Conservation (phyloP, 2,329 filamentous ascomycete genomes). For the Xylariales sp. region DNA sequence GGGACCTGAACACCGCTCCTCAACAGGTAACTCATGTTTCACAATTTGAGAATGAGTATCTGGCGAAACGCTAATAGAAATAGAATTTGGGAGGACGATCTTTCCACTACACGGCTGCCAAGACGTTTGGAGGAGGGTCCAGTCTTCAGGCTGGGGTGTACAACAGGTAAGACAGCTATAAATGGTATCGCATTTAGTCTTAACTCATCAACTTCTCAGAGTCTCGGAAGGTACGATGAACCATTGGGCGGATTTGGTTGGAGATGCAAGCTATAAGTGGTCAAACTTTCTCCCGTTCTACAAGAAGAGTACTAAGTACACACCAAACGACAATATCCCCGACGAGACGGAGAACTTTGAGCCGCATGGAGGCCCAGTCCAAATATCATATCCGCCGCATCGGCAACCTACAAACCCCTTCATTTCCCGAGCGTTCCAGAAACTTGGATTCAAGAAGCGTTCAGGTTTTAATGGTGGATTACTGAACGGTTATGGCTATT, state of each 20-base stretch:
- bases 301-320: slow-evolving; percentile 1
- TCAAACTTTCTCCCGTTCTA: slow-evolving; percentile 1
- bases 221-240: background rate
- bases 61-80: background rate
- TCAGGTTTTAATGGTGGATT: slow-evolving; percentile 36
- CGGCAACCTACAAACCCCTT: slow-evolving; percentile 33
- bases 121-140: slow-evolving; percentile 24
- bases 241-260: slow-evolving; percentile 4
- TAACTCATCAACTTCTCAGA: slow-evolving; percentile 17
- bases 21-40: slow-evolving; percentile 12
- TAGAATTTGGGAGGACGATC: slow-evolving; percentile 3
- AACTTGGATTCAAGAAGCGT: slow-evolving; percentile 32
- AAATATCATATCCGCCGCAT: slow-evolving; percentile 37
- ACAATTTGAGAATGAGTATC: background rate
- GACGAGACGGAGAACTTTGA: slow-evolving; percentile 24
- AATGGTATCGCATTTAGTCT: slow-evolving; percentile 12
- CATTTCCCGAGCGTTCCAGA: slow-evolving; percentile 31
- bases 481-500: slow-evolving; percentile 33
- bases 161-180: background rate
- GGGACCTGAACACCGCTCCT: slow-evolving; percentile 18
- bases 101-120: slow-evolving; percentile 23
- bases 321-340: background rate
- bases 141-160: slow-evolving; percentile 26
- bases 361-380: slow-evolving; percentile 30
- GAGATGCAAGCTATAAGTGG: background rate